Percentiles rank a stretch among this genome's conserved stretches.
Conservation (phyloP, 805 yeast species). For the Schizosaccharomyces japonicus region DNA sequence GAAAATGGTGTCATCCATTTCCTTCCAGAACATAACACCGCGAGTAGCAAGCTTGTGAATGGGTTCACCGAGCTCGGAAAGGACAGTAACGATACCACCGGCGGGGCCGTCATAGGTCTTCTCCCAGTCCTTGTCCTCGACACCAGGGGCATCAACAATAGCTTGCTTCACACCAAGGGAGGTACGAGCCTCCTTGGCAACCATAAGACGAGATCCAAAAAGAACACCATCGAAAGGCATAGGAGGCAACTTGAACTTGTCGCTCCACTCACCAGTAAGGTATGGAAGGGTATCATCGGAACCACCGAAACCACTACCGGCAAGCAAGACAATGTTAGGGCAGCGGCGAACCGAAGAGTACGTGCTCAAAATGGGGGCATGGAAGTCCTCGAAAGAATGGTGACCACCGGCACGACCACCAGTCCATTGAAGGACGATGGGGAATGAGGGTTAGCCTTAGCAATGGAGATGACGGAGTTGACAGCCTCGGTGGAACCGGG, state of each 20-base stretch:
- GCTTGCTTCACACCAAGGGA: slow-evolving; percentile 83
- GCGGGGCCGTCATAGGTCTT: slow-evolving; percentile 79
- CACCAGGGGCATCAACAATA: slow-evolving; percentile 78
- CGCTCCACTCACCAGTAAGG: slow-evolving; percentile 94
- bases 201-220: slow-evolving; percentile 92
- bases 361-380: slow-evolving; percentile 88
- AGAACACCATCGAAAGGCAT: slow-evolving; percentile 98
- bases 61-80: slow-evolving; percentile 99
- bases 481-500: slow-evolving; percentile 95
- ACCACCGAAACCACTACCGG: slow-evolving; percentile 97
- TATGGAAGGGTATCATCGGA: slow-evolving; percentile 93
- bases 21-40: slow-evolving; percentile 90
- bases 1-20: slow-evolving; percentile 83
- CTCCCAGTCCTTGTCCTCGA: slow-evolving; percentile 75
- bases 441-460: slow-evolving; percentile 92
- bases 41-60: slow-evolving; percentile 96
- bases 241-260: slow-evolving; percentile 65
- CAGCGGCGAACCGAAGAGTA: slow-evolving; percentile 83
- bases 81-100: slow-evolving; percentile 89
- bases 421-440: slow-evolving; percentile 95
- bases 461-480: slow-evolving; percentile 63
- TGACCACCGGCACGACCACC: slow-evolving; percentile 99
- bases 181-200: slow-evolving; percentile 86
- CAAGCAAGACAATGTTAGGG: slow-evolving; percentile 67
- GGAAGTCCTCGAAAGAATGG: slow-evolving; percentile 97